Evolutionary conservation across 768 basidiomycete species (phyloP).

Genomic region (Boletales sp.): DNA sequence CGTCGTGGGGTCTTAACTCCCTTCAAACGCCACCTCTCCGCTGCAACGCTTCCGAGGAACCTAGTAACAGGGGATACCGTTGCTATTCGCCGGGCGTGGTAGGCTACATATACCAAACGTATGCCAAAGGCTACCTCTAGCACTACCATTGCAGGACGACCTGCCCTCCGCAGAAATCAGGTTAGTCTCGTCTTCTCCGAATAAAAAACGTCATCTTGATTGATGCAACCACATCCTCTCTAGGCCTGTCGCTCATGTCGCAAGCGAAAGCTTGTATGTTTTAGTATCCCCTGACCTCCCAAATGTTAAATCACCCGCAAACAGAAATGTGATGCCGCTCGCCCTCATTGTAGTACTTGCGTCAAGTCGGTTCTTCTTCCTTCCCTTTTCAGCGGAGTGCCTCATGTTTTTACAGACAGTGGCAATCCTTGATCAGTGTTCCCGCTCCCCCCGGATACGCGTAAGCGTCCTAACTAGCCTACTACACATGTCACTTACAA

Average conservation of each 20-base stretch:
- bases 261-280: slow-evolving; percentile 75
- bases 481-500: slow-evolving; percentile 2
- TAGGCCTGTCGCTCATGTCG: slow-evolving; percentile 82
- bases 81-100: neutral
- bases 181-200: slow-evolving; percentile 30
- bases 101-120: slow-evolving; percentile 4
- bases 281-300: neutral
- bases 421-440: slow-evolving; percentile 78
- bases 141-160: slow-evolving; percentile 38
- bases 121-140: slow-evolving; percentile 67
- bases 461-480: slow-evolving; percentile 40
- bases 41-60: neutral
- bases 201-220: slow-evolving; percentile 5
- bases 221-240: neutral
- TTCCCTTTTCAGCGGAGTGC: neutral
- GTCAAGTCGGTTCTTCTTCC: slow-evolving; percentile 57
- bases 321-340: slow-evolving; percentile 86
- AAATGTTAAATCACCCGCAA: slow-evolving; percentile 7
- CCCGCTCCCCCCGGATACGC: slow-evolving; percentile 84
- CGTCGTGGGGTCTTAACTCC: neutral
- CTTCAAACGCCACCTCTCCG: neutral
- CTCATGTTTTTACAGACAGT: slow-evolving; percentile 49
- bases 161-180: slow-evolving; percentile 78
- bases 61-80: slow-evolving; percentile 3
- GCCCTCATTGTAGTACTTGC: slow-evolving; percentile 83